Evolutionary conservation across 106 monocot genomes (phyloP).

Genomic region (Agapanthus africanus): DNA sequence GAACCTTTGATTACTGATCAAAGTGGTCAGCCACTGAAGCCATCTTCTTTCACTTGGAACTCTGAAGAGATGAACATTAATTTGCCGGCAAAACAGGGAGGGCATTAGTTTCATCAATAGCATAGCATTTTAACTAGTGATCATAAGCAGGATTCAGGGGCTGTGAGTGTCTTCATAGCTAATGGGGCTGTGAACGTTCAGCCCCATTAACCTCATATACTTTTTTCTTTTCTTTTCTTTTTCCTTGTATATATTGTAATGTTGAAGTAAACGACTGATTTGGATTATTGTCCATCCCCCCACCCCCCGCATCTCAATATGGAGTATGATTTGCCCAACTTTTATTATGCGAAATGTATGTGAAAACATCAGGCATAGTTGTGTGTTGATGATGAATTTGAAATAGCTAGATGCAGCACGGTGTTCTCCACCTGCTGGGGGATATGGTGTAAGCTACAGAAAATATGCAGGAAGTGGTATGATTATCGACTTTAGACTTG

Average conservation of each 20-base stretch:
- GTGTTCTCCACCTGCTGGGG: neutral
- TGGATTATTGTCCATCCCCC: neutral
- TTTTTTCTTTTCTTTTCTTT: neutral
- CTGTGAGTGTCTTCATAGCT: too few relatives aligned
- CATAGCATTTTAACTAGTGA: too few relatives aligned
- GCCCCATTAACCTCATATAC: too few relatives aligned
- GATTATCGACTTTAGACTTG: too few relatives aligned
- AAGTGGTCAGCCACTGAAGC: conserved; percentile 9
- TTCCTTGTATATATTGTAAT: neutral
- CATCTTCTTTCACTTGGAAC: conserved; percentile 23
- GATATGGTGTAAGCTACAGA: too few relatives aligned
- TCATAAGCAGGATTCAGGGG: too few relatives aligned
- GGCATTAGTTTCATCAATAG: too few relatives aligned
- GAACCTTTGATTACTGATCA: conserved; percentile 11
- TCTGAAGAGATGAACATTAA: conserved; percentile 4
- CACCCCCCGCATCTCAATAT: neutral
- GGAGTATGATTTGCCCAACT: too few relatives aligned
- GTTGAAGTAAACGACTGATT: neutral
- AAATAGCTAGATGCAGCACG: neutral
- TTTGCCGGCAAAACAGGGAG: neutral
- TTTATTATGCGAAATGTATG: neutral
- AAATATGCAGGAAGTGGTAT: too few relatives aligned
- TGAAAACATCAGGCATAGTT: neutral
- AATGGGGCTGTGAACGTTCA: too few relatives aligned
- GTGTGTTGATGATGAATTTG: neutral